phyloP scores from a whole-genome alignment of 352 stramenopile genomes.

The Phytophthora pisi region DNA sequence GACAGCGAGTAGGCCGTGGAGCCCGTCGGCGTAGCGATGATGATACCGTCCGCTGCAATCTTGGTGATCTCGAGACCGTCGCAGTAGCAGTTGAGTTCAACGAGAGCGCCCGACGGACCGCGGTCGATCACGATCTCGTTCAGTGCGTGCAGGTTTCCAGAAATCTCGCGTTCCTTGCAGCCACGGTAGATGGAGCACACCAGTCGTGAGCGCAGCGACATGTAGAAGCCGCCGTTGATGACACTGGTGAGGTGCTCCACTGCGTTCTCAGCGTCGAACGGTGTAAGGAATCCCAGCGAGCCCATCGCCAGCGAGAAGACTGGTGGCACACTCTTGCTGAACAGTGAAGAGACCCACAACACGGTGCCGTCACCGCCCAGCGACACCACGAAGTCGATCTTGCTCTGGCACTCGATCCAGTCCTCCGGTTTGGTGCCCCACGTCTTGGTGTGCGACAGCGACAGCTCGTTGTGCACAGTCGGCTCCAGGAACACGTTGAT shows the following conservation, averaged over 20 bases:
- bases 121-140: conserved; percentile 99
- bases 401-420: conserved; percentile 72
- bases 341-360: conserved; percentile 89
- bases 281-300: conserved; percentile 96
- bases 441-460: conserved; percentile 60
- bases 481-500: conserved; percentile 81
- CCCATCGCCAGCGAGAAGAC: conserved; percentile 96
- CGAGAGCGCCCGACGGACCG: conserved; percentile 88
- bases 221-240: conserved; percentile 84
- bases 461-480: conserved; percentile 68
- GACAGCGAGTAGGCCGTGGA: conserved; percentile 98
- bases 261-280: conserved; percentile 85
- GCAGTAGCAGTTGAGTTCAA: conserved; percentile 97
- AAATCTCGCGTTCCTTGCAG: conserved; percentile 55
- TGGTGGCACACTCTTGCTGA: conserved; percentile 92
- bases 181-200: conserved; percentile 74
- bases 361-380: conserved; percentile 96
- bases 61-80: conserved; percentile 96
- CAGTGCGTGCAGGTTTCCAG: conserved; percentile 91
- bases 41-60: conserved; percentile 96
- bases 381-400: conserved; percentile 93
- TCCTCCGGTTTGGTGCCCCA: conserved; percentile 61
- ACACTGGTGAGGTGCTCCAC: conserved; percentile 74
- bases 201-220: conserved; percentile 81
- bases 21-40: conserved; percentile 98